phyloP scores from a whole-genome alignment of 495 filamentous ascomycete genomes.

The Lasiosphaeria ovina region DNA sequence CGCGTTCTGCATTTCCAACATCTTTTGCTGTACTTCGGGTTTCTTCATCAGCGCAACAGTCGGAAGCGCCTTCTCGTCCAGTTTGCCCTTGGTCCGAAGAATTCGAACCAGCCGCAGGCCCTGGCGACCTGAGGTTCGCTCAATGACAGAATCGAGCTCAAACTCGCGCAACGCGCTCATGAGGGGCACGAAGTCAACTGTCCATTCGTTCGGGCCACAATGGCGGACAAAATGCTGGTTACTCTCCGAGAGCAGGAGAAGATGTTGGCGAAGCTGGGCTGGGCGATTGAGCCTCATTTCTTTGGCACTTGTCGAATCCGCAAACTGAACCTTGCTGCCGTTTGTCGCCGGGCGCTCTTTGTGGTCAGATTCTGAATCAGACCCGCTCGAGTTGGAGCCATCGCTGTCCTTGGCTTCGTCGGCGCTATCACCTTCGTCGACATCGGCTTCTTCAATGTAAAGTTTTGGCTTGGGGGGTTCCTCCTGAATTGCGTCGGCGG shows the following conservation, averaged over 20 bases:
- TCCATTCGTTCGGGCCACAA: conserved; percentile 69
- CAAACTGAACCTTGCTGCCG: conserved; percentile 33
- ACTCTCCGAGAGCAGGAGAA: conserved; percentile 71
- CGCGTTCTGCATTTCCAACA: conserved; percentile 74
- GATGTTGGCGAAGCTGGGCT: conserved; percentile 65
- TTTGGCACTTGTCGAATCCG: conserved; percentile 28
- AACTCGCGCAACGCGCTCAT: conserved; percentile 63
- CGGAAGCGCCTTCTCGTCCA: conserved; percentile 83
- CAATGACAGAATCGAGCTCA: conserved; percentile 76
- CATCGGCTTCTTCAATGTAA: conserved; percentile 37
- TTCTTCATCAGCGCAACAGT: conserved; percentile 72
- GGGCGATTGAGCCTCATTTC: conserved; percentile 52
- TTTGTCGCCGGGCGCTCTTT: conserved; percentile 21
- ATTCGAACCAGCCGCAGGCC: conserved; percentile 78
- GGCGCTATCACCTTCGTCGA: conserved; percentile 30
- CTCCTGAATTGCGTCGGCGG: conserved; percentile 40
- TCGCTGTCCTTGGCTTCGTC: conserved; percentile 43
- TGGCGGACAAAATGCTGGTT: conserved; percentile 65
- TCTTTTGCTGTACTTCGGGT: conserved; percentile 74
- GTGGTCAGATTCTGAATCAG: conserved; percentile 34
- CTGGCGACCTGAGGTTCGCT: conserved; percentile 68
- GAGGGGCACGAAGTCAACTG: conserved; percentile 70
- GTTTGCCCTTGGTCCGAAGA: conserved; percentile 78
- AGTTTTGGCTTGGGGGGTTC: conserved; percentile 43
- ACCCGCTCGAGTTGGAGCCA: conserved; percentile 36